Conservation (phyloP, 192 early-diverging fungal species). For the Coemansia sp. region DNA sequence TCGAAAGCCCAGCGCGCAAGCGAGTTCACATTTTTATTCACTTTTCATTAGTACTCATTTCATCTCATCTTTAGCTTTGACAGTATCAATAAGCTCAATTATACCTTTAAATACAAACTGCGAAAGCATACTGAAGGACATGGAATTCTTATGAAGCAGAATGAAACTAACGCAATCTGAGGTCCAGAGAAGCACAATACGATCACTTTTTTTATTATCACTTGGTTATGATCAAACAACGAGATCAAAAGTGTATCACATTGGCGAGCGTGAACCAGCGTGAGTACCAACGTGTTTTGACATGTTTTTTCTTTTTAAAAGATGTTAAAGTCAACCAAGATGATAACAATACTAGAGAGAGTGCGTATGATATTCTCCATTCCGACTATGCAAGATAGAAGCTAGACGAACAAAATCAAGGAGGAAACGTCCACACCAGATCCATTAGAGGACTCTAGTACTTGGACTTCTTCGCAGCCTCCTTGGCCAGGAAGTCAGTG, state of each 20-base stretch:
- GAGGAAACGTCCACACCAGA: not conserved
- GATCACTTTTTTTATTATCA: too few relatives aligned
- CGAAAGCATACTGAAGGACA: not conserved
- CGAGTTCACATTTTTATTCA: not conserved
- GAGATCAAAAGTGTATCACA: too few relatives aligned
- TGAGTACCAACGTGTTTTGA: not conserved
- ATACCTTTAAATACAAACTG: not conserved
- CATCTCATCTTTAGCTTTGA: not conserved
- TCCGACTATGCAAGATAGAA: not conserved
- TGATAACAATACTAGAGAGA: not conserved
- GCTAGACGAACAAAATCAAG: not conserved
- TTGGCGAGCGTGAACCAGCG: too few relatives aligned
- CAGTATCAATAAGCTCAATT: not conserved
- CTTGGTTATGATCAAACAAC: too few relatives aligned
- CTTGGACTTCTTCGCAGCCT: constrained; percentile 56
- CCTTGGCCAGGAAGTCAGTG: constrained; percentile 75
- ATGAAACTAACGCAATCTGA: too few relatives aligned
- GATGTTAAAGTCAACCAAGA: not conserved
- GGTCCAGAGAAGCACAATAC: too few relatives aligned
- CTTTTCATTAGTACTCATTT: not conserved
- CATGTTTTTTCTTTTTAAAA: not conserved
- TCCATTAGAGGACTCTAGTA: constrained; percentile 26
- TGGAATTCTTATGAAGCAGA: too few relatives aligned
- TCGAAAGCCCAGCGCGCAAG: too few relatives aligned
- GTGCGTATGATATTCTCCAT: not conserved